Conservation (phyloP, 2,329 filamentous ascomycete species). For the Sporothrix sp. region DNA sequence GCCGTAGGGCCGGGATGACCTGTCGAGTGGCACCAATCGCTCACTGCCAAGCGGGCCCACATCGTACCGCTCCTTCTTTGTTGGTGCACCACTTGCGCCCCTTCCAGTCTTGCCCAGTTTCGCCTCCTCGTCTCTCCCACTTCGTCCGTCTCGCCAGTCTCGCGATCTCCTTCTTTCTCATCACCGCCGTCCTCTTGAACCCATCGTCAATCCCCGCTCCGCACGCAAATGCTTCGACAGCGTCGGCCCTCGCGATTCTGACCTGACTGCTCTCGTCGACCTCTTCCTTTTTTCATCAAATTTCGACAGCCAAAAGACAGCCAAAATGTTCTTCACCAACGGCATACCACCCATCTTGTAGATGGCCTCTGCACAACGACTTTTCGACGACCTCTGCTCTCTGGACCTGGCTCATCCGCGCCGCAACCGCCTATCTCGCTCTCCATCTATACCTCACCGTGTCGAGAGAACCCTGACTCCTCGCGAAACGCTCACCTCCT, state of each 20-base stretch:
- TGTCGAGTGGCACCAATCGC: no score
- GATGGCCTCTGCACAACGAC: conserved; percentile 22
- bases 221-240: not conserved
- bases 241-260: not conserved
- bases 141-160: not conserved
- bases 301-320: not conserved
- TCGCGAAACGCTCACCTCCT: no score
- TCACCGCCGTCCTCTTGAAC: conserved; percentile 3
- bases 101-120: not conserved
- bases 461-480: not conserved
- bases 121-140: not conserved
- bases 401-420: not conserved
- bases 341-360: conserved; percentile 20
- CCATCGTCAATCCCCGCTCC: not conserved
- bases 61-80: no score
- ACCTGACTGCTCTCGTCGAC: not conserved
- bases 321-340: conserved; percentile 21
- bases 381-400: not conserved
- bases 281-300: not conserved
- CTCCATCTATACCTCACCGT: no score
- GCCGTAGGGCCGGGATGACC: not conserved
- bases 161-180: conserved; percentile 6
- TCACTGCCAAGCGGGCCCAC: no score
- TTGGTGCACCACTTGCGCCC: not conserved
- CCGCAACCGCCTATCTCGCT: not conserved